Percentiles rank a stretch among this genome's conserved stretches.
Evolutionary conservation across 176 grass and related monocot genomes (phyloP).

Genomic region (Coix lacrymajobi): DNA sequence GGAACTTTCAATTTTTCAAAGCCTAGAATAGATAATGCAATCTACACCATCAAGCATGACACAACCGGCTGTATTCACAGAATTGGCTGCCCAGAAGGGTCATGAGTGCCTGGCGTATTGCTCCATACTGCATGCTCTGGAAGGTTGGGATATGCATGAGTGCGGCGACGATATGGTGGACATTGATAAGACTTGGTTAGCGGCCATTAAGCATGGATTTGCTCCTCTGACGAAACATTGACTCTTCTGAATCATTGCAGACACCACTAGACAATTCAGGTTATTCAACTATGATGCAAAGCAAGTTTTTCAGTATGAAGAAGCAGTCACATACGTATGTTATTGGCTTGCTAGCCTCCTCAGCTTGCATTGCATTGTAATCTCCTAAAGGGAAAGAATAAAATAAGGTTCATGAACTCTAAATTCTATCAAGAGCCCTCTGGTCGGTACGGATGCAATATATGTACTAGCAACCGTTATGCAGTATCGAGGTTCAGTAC

Average conservation of each 20-base stretch:
- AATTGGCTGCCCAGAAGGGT: constrained; percentile 97
- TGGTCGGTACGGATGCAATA: not conserved
- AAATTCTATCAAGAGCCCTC: not conserved
- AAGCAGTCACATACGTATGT: too few relatives aligned
- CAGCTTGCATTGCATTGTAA: not conserved
- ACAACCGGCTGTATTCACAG: constrained; percentile 25
- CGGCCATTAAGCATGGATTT: constrained; percentile 65
- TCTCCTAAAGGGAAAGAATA: constrained; percentile 6
- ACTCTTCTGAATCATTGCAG: constrained; percentile 1
- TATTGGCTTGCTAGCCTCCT: not conserved
- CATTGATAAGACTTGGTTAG: constrained; percentile 52
- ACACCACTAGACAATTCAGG: not conserved
- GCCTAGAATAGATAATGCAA: not conserved
- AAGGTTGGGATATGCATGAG: constrained; percentile 64
- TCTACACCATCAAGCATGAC: not conserved
- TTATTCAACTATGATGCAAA: not conserved
- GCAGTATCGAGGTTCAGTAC: not conserved
- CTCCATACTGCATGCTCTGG: constrained; percentile 72
- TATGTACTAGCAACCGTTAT: not conserved
- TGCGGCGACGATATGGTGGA: constrained; percentile 52
- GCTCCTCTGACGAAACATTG: constrained; percentile 32
- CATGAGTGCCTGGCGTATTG: constrained; percentile 80
- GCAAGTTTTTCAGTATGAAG: not conserved
- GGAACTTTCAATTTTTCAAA: not conserved
- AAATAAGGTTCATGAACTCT: not conserved